A percentile compares a stretch with the other conserved stretches of the same genome.
phyloP scores from a whole-genome alignment of 129 eudicot genomes.

The Tagetes patula region DNA sequence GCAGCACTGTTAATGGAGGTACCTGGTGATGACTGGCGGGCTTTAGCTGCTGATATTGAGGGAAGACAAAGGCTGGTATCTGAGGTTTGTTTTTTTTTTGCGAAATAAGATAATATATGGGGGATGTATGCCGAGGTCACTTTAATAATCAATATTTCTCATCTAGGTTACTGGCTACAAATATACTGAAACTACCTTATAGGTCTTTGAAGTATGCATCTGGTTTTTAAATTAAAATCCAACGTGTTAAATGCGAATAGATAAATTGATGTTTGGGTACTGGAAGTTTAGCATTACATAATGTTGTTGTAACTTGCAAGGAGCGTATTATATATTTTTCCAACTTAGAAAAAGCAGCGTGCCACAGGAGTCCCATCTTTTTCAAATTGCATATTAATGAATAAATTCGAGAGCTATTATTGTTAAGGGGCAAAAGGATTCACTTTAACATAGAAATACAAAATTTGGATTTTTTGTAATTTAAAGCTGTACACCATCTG shows the following conservation, averaged over 20 bases:
- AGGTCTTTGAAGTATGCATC: not conserved
- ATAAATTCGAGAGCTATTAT: too few species aligned
- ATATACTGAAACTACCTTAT: not conserved
- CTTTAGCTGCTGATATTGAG: conserved; percentile 63
- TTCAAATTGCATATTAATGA: not conserved
- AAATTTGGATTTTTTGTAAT: not conserved
- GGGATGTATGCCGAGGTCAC: not conserved
- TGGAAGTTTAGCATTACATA: not conserved
- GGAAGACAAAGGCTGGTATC: conserved; percentile 78
- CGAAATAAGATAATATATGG: not conserved
- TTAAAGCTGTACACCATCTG: not conserved
- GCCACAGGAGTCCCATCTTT: not conserved
- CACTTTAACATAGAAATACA: not conserved
- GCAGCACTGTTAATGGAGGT: conserved; percentile 51
- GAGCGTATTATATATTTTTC: not conserved
- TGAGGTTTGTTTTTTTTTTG: conserved; percentile 38
- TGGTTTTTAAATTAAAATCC: not conserved
- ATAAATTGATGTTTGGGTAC: not conserved
- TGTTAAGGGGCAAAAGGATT: not conserved
- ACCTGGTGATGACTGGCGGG: conserved; percentile 63
- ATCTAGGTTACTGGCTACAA: not conserved
- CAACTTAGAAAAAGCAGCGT: not conserved
- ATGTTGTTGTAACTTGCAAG: not conserved
- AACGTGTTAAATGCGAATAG: not conserved
- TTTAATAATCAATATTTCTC: not conserved